phyloP scores from a whole-genome alignment of 106 monocot genomes.

The Allium sativum region DNA sequence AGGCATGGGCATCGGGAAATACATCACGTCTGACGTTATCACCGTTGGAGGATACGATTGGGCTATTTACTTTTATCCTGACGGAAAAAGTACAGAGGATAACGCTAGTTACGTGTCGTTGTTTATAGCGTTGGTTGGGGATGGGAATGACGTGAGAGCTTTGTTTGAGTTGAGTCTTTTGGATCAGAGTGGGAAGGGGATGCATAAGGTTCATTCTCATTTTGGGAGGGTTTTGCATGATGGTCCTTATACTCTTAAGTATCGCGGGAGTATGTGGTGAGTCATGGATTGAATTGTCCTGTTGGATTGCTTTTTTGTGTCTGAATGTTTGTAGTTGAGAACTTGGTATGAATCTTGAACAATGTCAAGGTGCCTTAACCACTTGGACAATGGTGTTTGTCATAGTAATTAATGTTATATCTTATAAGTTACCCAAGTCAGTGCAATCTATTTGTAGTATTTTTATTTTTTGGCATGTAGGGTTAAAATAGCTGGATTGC shows the following conservation, averaged over 20 bases:
- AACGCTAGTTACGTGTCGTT: constrained; percentile 28
- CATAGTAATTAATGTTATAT: no score
- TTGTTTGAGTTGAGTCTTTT: constrained; percentile 38
- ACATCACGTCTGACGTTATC: constrained; percentile 32
- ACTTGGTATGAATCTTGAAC: no score
- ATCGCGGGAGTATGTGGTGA: constrained; percentile 44
- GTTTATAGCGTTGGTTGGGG: constrained; percentile 37
- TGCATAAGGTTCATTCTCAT: constrained; percentile 32
- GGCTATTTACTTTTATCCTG: constrained; percentile 41
- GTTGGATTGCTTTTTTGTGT: neutral
- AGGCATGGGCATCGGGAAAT: constrained; percentile 29
- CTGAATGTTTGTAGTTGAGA: neutral
- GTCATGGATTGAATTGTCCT: neutral
- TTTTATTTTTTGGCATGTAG: no score
- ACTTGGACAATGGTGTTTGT: no score
- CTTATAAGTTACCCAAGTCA: no score
- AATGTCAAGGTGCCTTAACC: no score
- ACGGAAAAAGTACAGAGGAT: constrained; percentile 37
- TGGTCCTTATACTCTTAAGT: constrained; percentile 41
- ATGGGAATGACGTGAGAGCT: constrained; percentile 34
- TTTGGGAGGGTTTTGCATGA: constrained; percentile 26
- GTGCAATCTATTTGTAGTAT: no score
- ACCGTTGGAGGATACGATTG: constrained; percentile 31
- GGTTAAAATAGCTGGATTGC: no score
- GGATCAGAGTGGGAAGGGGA: constrained; percentile 37